Conservation (phyloP, 371 early-diverging fungal genomes). For the Actinomucor elegans region DNA sequence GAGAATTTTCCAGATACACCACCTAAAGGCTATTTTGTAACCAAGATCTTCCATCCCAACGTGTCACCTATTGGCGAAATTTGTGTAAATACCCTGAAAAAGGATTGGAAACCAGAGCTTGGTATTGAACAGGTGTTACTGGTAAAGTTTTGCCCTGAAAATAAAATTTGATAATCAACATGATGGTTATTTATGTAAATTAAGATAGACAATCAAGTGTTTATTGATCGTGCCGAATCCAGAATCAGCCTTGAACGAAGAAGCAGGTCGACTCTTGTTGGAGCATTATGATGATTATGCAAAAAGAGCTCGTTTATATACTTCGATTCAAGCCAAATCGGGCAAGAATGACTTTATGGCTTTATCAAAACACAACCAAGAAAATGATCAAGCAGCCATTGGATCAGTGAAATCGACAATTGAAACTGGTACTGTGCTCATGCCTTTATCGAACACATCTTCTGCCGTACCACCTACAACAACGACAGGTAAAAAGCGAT, state of each 20-base stretch:
- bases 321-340: slow-evolving; percentile 71
- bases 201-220: slow-evolving; percentile 85
- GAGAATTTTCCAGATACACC: slow-evolving; percentile 73
- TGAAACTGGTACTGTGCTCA: not conserved
- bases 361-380: slow-evolving; percentile 11
- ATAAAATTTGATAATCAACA: not conserved
- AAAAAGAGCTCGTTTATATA: slow-evolving; percentile 72
- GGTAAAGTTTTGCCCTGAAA: slow-evolving; percentile 40
- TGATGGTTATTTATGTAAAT: not conserved
- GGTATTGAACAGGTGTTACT: slow-evolving; percentile 81
- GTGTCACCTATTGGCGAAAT: slow-evolving; percentile 85
- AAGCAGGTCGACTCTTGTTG: slow-evolving; percentile 84
- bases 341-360: slow-evolving; percentile 31
- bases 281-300: slow-evolving; percentile 86
- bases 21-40: slow-evolving; percentile 79
- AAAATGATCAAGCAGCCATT: slow-evolving; percentile 1
- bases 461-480: not conserved
- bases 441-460: slow-evolving; percentile 2
- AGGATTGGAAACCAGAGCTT: slow-evolving; percentile 86
- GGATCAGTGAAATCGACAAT: not conserved
- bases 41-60: slow-evolving; percentile 94
- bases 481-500: too few relatives aligned
- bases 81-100: slow-evolving; percentile 91
- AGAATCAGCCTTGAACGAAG: slow-evolving; percentile 92
- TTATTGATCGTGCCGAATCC: slow-evolving; percentile 91